These are phyloP conservation scores for Cyberlindnera euphorbiiphila DNA, from an alignment of 805 yeast species.

Conservation along the genomic window DNA sequence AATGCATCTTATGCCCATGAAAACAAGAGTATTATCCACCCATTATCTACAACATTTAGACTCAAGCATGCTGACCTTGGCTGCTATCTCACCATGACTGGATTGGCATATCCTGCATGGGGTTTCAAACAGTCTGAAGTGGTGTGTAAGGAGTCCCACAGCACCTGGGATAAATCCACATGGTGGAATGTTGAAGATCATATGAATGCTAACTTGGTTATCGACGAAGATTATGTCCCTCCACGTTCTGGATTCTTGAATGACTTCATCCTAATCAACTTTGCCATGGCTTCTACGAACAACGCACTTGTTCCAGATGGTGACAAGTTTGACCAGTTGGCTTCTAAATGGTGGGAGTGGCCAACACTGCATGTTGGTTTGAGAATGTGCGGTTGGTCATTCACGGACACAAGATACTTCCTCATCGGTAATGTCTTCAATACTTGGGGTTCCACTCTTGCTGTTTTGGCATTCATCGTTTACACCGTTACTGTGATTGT, in stretches of 20 bases:
- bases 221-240: slow-evolving; percentile 43
- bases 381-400: slow-evolving; percentile 72
- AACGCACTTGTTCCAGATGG: slow-evolving; percentile 76
- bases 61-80: slow-evolving; percentile 58
- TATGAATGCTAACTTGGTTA: slow-evolving; percentile 52
- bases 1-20: slow-evolving; percentile 37
- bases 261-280: slow-evolving; percentile 68
- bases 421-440: slow-evolving; percentile 72
- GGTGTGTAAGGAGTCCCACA: slow-evolving; percentile 54
- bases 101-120: slow-evolving; percentile 70
- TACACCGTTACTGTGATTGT: slow-evolving; percentile 36
- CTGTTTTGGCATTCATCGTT: slow-evolving; percentile 46
- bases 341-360: slow-evolving; percentile 84
- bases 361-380: slow-evolving; percentile 70
- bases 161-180: slow-evolving; percentile 68
- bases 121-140: slow-evolving; percentile 84
- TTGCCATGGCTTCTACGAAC: slow-evolving; percentile 85
- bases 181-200: slow-evolving; percentile 88
- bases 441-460: slow-evolving; percentile 67
- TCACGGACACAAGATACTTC: slow-evolving; percentile 53
- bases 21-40: slow-evolving; percentile 59
- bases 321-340: slow-evolving; percentile 67
- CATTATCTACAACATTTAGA: slow-evolving; percentile 73
- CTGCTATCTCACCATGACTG: slow-evolving; percentile 77
- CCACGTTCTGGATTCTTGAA: slow-evolving; percentile 74